A percentile compares a stretch with the other conserved stretches of the same genome.
These are phyloP conservation scores for Talaromyces albobiverticillius DNA, from an alignment of 2,329 filamentous ascomycete genomes.

Conservation along the genomic window DNA sequence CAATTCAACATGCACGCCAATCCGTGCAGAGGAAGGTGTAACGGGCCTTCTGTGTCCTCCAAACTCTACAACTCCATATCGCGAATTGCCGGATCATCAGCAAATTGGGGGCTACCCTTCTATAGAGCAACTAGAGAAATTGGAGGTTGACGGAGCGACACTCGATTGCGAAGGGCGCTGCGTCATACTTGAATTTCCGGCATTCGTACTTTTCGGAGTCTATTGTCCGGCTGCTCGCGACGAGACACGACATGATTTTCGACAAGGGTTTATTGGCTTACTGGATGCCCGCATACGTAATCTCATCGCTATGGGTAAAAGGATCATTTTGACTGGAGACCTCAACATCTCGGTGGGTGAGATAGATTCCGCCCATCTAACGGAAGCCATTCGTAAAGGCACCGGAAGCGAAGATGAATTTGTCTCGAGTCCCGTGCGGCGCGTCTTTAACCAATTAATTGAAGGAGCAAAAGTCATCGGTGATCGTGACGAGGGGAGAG, in stretches of 20 bases:
- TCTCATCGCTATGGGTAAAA: conserved; percentile 73
- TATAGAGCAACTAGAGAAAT: conserved; percentile 61
- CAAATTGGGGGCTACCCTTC: conserved; percentile 88
- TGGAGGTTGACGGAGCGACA: conserved; percentile 62
- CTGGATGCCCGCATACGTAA: conserved; percentile 84
- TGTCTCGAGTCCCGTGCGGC: conserved; percentile 66
- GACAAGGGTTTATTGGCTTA: conserved; percentile 73
- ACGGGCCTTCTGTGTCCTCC: conserved; percentile 75
- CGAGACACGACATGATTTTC: conserved; percentile 77
- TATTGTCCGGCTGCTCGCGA: conserved; percentile 91
- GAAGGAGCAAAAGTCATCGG: conserved; percentile 66
- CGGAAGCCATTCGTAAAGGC: conserved; percentile 69
- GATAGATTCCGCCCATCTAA: conserved; percentile 72
- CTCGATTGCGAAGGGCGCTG: conserved; percentile 92
- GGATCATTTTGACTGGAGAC: conserved; percentile 82
- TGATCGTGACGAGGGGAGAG: conserved; percentile 65
- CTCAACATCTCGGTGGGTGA: conserved; percentile 72
- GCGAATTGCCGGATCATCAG: conserved; percentile 68
- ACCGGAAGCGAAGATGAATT: conserved; percentile 68
- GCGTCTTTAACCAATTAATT: conserved; percentile 82
- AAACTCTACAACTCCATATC: conserved; percentile 67
- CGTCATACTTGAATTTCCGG: conserved; percentile 86
- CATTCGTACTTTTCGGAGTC: conserved; percentile 88
- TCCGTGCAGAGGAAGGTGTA: conserved; percentile 91
- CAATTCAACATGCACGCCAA: conserved; percentile 79